Base-by-base conservation (phyloP, 768 basidiomycete species). In the Lyophyllum shimeji region DNA sequence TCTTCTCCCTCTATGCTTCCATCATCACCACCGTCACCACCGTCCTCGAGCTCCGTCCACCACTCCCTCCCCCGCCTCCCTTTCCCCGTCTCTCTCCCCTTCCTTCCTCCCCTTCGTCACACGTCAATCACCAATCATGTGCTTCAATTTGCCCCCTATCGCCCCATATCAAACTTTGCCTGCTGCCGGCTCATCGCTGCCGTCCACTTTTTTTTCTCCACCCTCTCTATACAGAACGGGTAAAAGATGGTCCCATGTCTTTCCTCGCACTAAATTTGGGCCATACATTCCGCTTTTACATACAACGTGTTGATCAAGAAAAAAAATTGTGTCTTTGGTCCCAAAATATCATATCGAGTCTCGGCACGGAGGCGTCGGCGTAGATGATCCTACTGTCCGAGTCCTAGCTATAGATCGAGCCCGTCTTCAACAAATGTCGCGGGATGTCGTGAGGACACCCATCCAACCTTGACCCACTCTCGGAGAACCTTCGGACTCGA, bases 21-120 rank as follows among this genome's bases (percentile, higher is more conserved):
- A 13, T 43, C 34, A 50, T 31, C 40, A 1, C 8, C 25, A 27
- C 21, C 2, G 1, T 23, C 1, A 29, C 4, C 9, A 4, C 9
- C 29, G 9, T 31, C 24, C 21, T 12, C 7, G 33, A 15, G 43
- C 31, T 39, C 43, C 23, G 2, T 25, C 42, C 42, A 21, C 42
- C 43, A 21, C 40, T 34, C 33, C 48, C 23, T 48, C 46, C 42
- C 33, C 33, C 31, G n/a, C 23, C 48, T 50, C 55, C 55, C 46
- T 39, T 27, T 37, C 33, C 8, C 17, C 7, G 20, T 42, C 17
- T 45, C 7, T 42, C 43, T 43, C 25, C 25, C 18, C 15, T 17
- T 29, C 20, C 20, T 43, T 44, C 25, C 11, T 44, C 45, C 33
- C 34, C 18, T 46, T n/a, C 46, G 25, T 46, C 24, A 25, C 45